Evolutionary conservation across 2,329 filamentous ascomycete genomes (phyloP).

Genomic region (Epicoccum nigrum): DNA sequence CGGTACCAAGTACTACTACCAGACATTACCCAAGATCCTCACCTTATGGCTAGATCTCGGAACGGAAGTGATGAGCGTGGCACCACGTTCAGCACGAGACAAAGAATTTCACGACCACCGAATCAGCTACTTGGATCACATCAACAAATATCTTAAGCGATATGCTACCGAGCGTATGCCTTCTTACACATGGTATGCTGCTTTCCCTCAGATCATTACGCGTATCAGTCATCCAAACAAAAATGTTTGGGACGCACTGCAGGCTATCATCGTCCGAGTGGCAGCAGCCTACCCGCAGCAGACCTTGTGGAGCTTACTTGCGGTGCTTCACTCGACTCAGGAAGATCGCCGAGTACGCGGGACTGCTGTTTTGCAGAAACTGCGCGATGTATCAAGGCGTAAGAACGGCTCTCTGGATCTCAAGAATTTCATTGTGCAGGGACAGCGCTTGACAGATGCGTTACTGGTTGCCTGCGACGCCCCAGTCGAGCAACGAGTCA

Average conservation of each 20-base stretch:
- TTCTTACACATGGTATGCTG: conserved; percentile 79
- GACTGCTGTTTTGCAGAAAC: conserved; percentile 47
- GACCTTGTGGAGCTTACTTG: conserved; percentile 87
- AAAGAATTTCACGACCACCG: conserved; percentile 42
- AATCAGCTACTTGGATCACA: conserved; percentile 36
- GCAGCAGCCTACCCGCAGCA: conserved; percentile 87
- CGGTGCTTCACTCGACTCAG: conserved; percentile 81
- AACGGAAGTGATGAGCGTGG: conserved; percentile 62
- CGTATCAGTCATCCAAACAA: conserved; percentile 86
- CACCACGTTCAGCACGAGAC: conserved; percentile 31
- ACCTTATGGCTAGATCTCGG: conserved; percentile 96
- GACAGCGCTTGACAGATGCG: conserved; percentile 83
- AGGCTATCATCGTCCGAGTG: conserved; percentile 84
- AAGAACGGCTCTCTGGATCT: conserved; percentile 66
- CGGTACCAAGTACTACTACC: conserved; percentile 94
- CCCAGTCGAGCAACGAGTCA: conserved; percentile 72
- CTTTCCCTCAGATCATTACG: conserved; percentile 92
- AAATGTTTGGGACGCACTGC: conserved; percentile 77
- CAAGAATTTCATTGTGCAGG: conserved; percentile 73
- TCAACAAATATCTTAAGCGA: conserved; percentile 75
- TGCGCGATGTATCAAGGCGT: conserved; percentile 60
- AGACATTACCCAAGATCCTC: conserved; percentile 87
- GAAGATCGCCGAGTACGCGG: conserved; percentile 68
- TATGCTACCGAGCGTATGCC: conserved; percentile 72
- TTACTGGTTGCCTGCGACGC: conserved; percentile 81